Evolutionary conservation across 495 filamentous ascomycete species (phyloP).

Genomic region (Hyaloscypha finlandica): DNA sequence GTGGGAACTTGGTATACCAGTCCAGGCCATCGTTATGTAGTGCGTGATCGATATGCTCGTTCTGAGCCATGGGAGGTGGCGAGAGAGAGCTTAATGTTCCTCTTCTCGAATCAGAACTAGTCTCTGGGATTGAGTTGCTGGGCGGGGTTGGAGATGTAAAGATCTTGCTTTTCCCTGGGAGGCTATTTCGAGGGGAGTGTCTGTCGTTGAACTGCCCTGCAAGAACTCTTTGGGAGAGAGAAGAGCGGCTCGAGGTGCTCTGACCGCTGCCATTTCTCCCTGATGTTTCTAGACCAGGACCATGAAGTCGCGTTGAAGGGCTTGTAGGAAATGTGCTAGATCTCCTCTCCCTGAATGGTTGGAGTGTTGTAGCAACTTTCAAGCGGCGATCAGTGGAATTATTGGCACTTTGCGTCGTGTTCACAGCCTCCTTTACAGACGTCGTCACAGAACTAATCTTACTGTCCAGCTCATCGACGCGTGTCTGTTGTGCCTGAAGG

Average conservation of each 20-base stretch:
- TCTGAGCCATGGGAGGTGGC: conserved; percentile 3
- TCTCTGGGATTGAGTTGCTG: conserved; percentile 7
- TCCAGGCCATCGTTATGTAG: conserved; percentile 3
- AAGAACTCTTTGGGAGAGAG: background rate
- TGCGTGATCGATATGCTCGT: background rate
- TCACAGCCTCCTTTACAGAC: background rate
- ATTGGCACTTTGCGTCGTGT: background rate
- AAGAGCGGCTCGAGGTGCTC: conserved; percentile 3
- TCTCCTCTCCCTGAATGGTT: background rate
- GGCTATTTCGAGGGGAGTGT: background rate
- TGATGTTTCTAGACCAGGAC: background rate
- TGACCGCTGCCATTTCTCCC: conserved; percentile 1
- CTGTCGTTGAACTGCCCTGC: background rate
- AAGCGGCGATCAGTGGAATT: background rate
- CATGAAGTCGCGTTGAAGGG: background rate
- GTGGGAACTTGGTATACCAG: conserved; percentile 9
- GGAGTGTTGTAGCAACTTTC: background rate
- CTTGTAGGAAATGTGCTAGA: conserved; percentile 4
- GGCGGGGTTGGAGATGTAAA: conserved; percentile 2
- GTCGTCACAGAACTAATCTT: background rate
- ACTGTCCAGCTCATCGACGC: conserved; percentile 3
- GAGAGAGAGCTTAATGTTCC: conserved; percentile 11
- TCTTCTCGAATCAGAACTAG: background rate
- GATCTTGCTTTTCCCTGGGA: background rate
- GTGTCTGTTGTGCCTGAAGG: conserved; percentile 2